Percentiles rank a stretch among this genome's conserved stretches.
Evolutionary conservation across 23 red algal species (phyloP).

Genomic region (Cyanidiococcus yangmingshanensis): DNA sequence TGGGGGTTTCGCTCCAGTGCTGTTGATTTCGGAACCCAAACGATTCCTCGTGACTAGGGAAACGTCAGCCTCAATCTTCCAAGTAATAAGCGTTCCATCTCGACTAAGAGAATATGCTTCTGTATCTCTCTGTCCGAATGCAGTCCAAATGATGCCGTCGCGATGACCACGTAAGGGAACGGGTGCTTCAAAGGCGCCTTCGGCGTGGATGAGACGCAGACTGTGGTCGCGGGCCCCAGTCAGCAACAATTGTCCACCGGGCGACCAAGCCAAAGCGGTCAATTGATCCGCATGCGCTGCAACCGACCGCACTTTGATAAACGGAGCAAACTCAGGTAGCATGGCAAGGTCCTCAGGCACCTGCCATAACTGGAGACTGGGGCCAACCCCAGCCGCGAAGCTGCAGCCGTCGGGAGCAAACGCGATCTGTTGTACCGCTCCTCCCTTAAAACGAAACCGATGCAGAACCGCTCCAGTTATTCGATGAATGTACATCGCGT

Average conservation of each 20-base stretch:
- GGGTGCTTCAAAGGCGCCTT: background rate
- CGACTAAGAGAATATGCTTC: background rate
- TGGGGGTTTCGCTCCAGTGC: background rate
- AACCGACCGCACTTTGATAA: background rate
- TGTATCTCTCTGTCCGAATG: background rate
- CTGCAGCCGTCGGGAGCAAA: background rate
- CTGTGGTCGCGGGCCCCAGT: background rate
- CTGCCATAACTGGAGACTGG: background rate
- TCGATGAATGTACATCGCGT: background rate
- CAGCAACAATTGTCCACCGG: background rate
- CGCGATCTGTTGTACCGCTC: background rate
- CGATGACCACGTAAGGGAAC: background rate
- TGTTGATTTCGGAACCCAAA: background rate
- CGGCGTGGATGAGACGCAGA: slow-evolving; percentile 1
- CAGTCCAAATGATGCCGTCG: background rate
- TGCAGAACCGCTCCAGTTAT: background rate
- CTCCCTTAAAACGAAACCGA: background rate
- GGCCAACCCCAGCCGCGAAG: background rate
- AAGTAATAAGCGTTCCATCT: background rate
- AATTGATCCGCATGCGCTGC: background rate
- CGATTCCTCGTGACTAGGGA: background rate
- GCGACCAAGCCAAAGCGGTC: slow-evolving; percentile 7
- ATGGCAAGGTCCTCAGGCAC: background rate
- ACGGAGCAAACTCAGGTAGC: background rate
- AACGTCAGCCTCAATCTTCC: background rate